Percentiles rank a stretch among this genome's conserved stretches.
Conservation (phyloP, 208 protist species). For the Trypanosoma melophagium region DNA sequence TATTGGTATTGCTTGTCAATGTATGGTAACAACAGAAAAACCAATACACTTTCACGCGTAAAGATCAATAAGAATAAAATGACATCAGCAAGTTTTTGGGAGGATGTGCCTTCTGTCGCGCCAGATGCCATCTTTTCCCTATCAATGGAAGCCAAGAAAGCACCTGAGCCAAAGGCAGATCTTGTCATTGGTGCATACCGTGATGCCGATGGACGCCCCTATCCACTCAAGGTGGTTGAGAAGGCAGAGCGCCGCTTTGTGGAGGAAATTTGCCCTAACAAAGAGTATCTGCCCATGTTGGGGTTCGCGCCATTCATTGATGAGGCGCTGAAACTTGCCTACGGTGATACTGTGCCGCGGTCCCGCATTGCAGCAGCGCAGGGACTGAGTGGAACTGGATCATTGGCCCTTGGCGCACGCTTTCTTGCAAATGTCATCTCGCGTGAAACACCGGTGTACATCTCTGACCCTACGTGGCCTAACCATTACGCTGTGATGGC, state of each 20-base stretch:
- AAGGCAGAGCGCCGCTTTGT: constrained; percentile 83
- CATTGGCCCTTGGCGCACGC: constrained; percentile 61
- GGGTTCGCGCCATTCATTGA: constrained; percentile 88
- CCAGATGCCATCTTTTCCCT: constrained; percentile 63
- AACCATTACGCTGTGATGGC: constrained; percentile 82
- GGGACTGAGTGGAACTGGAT: constrained; percentile 90
- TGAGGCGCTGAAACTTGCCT: constrained; percentile 81
- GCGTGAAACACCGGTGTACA: constrained; percentile 54
- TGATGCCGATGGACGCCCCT: constrained; percentile 92
- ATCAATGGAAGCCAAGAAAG: constrained; percentile 36
- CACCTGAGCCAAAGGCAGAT: constrained; percentile 92
- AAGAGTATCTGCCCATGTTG: constrained; percentile 98
- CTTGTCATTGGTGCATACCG: constrained; percentile 98
- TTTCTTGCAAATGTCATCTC: constrained; percentile 48
- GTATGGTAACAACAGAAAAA: too few relatives aligned
- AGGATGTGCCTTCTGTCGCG: constrained; percentile 26
- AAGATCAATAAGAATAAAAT: not conserved
- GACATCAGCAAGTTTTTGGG: constrained; percentile 2
- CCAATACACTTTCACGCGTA: too few relatives aligned
- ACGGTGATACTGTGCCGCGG: constrained; percentile 73
- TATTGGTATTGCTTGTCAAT: too few relatives aligned
- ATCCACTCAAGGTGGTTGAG: constrained; percentile 89
- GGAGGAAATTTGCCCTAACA: constrained; percentile 74
- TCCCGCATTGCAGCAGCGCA: constrained; percentile 73
- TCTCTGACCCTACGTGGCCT: constrained; percentile 88